Base-by-base conservation (phyloP, 1,139 yeast genomes). In the Blastobotrys serpentis region DNA sequence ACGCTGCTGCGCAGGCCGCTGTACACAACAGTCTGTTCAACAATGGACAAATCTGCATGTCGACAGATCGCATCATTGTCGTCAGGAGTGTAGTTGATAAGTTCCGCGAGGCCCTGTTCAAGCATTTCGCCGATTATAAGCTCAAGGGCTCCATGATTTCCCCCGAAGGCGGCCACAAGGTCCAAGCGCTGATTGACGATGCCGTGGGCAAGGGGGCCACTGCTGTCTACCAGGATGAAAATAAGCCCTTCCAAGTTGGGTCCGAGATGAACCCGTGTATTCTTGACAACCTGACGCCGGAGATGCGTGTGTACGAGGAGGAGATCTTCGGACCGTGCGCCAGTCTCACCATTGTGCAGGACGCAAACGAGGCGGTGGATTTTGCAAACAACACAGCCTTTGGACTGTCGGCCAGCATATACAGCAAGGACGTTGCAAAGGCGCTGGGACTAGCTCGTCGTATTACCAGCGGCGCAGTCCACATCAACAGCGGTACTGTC, bases 1-100 rank as follows among this genome's bases (percentile, higher is more conserved):
- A 82, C 0, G 59, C 56, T 41, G 73, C 73, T 3, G 68, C 65
- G 1, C 82, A 82, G 63, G 86, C 88, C 44, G 83, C 79, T 29
- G 78, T 85, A 62, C 80, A 89, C 83, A 84, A 89, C 25, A 84
- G 90, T 11, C 68, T 79, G 63, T 90, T 90, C 60, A 86, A 86
- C 67, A 79, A 81, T 63, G 96, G 96, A 33, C 95, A 87, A 67
- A 84, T 88, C 47, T 87, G 96, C 71, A 86, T 88, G 48, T 85
- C 90, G 52, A 86, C 89, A 43, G 86, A 88, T 48, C 74, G 95
- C 58, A 72, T 86, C 25, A 82, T 81, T 55, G 82, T 86, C 37
- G 86, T 83, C 54, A 78, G 77, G 48, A 67, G 73, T 1, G 69
- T 84, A 16, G 80, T 81, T 59, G 88, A 84, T 47, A 71, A 79